These are phyloP conservation scores for Didymella arachidicola DNA, from an alignment of 2,329 filamentous ascomycete species.

Conservation along the genomic window DNA sequence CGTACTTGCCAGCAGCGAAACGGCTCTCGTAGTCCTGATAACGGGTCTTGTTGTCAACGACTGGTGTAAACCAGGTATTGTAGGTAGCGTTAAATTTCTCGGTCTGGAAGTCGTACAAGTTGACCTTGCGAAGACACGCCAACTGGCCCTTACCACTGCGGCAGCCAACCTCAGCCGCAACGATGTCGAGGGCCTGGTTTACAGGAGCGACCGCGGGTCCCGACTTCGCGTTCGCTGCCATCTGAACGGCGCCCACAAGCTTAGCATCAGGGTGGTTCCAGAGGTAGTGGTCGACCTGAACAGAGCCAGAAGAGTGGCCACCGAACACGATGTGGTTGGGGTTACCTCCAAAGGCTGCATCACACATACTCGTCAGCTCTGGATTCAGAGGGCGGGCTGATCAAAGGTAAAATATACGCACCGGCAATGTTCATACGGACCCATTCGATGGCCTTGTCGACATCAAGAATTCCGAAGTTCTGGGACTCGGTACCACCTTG, in stretches of 20 bases:
- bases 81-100: slow-evolving; percentile 35
- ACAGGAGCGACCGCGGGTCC: slow-evolving; percentile 32
- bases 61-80: slow-evolving; percentile 37
- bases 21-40: slow-evolving; percentile 33
- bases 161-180: slow-evolving; percentile 36
- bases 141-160: slow-evolving; percentile 30
- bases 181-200: slow-evolving; percentile 34
- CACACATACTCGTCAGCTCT: neutral
- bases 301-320: slow-evolving; percentile 44
- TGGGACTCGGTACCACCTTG: slow-evolving; percentile 25
- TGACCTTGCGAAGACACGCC: slow-evolving; percentile 31
- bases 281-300: slow-evolving; percentile 37
- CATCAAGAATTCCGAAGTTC: slow-evolving; percentile 50
- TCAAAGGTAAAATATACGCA: neutral
- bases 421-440: slow-evolving; percentile 46
- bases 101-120: slow-evolving; percentile 36
- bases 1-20: slow-evolving; percentile 37
- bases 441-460: slow-evolving; percentile 50
- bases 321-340: slow-evolving; percentile 56
- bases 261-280: slow-evolving; percentile 36
- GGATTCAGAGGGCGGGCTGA: neutral
- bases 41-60: slow-evolving; percentile 34
- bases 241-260: slow-evolving; percentile 34
- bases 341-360: slow-evolving; percentile 50
- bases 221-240: slow-evolving; percentile 38